phyloP scores from a whole-genome alignment of 441 rosid species.

The Corymbia citriodora region DNA sequence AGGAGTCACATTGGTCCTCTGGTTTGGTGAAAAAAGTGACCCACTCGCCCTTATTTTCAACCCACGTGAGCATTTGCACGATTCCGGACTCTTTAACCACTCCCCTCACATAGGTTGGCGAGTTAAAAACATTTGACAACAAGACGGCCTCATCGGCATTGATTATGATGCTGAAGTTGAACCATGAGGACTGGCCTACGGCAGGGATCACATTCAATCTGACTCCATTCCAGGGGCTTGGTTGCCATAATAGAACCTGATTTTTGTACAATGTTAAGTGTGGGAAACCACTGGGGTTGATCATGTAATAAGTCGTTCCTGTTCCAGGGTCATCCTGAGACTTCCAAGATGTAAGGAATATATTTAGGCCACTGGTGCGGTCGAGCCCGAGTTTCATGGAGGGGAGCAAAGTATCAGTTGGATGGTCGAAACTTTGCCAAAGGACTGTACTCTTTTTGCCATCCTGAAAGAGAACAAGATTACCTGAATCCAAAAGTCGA shows the following conservation, averaged over 20 bases:
- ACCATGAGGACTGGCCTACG: constrained; percentile 5
- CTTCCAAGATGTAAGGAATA: constrained; percentile 48
- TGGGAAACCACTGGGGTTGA: constrained; percentile 45
- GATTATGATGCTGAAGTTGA: constrained; percentile 11
- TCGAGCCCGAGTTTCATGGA: constrained; percentile 45
- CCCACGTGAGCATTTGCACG: constrained; percentile 36
- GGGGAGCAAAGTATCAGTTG: constrained; percentile 41
- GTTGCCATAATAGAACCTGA: constrained; percentile 27
- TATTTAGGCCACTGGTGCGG: constrained; percentile 19
- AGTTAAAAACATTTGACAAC: not conserved
- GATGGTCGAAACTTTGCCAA: constrained; percentile 70
- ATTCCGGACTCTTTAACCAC: constrained; percentile 12
- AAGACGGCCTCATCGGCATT: constrained; percentile 14
- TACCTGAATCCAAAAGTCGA: constrained; percentile 53
- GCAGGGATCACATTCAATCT: constrained; percentile 62
- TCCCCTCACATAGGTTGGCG: constrained; percentile 18
- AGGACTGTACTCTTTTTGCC: constrained; percentile 5
- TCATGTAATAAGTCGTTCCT: constrained; percentile 30
- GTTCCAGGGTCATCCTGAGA: constrained; percentile 47
- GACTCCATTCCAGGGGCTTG: constrained; percentile 58
- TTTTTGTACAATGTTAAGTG: constrained; percentile 43
- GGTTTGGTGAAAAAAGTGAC: constrained; percentile 35
- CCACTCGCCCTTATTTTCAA: constrained; percentile 30
- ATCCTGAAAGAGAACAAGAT: constrained; percentile 38
- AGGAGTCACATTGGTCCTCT: constrained; percentile 50